Evolutionary conservation across 1,284 basidiomycete genomes (phyloP).

Genomic region (Pseudozyma sp.): DNA sequence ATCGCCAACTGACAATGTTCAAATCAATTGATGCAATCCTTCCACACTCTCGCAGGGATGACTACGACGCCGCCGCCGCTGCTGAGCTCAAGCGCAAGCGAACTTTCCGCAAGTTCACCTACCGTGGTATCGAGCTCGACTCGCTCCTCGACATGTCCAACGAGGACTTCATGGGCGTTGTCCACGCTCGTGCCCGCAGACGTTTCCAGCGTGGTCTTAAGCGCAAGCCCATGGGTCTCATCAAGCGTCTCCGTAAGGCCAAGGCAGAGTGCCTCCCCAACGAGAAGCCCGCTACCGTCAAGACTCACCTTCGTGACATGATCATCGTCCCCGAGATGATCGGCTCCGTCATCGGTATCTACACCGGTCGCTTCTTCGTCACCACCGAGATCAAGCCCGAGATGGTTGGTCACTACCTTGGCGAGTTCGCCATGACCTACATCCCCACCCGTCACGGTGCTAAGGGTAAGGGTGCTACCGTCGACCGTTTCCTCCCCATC

Average conservation of each 20-base stretch:
- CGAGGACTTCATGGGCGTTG: conserved; percentile 82
- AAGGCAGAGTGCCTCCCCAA: conserved; percentile 99
- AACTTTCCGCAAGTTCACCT: conserved; percentile 98
- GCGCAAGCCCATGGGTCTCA: conserved; percentile 97
- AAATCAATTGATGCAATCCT: neutral
- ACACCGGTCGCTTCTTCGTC: conserved; percentile 85
- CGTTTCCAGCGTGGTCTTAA: conserved; percentile 99
- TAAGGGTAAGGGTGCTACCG: conserved; percentile 96
- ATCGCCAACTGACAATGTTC: neutral
- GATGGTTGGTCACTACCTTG: conserved; percentile 98
- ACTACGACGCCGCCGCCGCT: conserved; percentile 69
- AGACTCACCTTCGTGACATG: conserved; percentile 99
- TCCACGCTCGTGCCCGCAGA: conserved; percentile 97
- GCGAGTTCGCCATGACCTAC: conserved; percentile 86
- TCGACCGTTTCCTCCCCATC: conserved; percentile 74
- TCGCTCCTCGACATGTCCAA: conserved; percentile 96
- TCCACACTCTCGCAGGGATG: conserved; percentile 52
- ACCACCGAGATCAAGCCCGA: conserved; percentile 88
- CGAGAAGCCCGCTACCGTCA: conserved; percentile 98
- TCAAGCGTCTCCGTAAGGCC: conserved; percentile 99
- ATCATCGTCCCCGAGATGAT: conserved; percentile 99
- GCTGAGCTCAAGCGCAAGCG: conserved; percentile 78
- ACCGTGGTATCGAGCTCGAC: conserved; percentile 89
- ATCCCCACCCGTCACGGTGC: conserved; percentile 99
- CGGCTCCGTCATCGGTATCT: conserved; percentile 71